Evolutionary conservation across 352 stramenopile species (phyloP).

Genomic region (Phytopythium delawarense): DNA sequence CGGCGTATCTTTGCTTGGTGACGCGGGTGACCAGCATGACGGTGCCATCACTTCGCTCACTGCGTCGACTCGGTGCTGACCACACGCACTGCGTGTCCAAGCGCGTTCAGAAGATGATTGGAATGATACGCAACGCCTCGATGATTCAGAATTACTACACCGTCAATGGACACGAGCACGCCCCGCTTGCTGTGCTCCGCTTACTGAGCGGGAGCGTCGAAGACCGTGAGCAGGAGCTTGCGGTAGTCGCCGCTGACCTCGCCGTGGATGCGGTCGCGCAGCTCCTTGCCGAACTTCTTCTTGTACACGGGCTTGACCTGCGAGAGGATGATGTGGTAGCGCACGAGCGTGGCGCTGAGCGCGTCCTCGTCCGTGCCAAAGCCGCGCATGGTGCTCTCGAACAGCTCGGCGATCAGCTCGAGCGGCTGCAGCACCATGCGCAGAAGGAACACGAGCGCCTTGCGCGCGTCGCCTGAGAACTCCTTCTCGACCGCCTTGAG

Average conservation of each 20-base stretch:
- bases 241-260: slow-evolving; percentile 77
- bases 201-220: slow-evolving; percentile 31
- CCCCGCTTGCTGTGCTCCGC: neutral
- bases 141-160: neutral
- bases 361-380: slow-evolving; percentile 69
- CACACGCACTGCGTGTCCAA: neutral
- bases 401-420: slow-evolving; percentile 52
- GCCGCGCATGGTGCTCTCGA: slow-evolving; percentile 75
- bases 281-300: slow-evolving; percentile 70
- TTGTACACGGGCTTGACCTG: slow-evolving; percentile 78
- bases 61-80: neutral
- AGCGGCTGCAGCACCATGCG: slow-evolving; percentile 61
- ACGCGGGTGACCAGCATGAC: neutral
- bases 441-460: slow-evolving; percentile 53
- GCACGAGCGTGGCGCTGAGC: slow-evolving; percentile 54
- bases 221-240: slow-evolving; percentile 56
- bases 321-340: slow-evolving; percentile 72
- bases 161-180: no score
- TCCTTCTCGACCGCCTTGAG: slow-evolving; percentile 65
- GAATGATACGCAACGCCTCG: neutral
- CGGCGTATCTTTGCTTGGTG: neutral
- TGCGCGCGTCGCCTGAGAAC: slow-evolving; percentile 49
- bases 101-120: neutral
- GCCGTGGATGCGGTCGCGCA: slow-evolving; percentile 77
- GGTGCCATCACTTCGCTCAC: neutral